phyloP scores from a whole-genome alignment of 805 yeast genomes.

The Myxozyma neotropica region DNA sequence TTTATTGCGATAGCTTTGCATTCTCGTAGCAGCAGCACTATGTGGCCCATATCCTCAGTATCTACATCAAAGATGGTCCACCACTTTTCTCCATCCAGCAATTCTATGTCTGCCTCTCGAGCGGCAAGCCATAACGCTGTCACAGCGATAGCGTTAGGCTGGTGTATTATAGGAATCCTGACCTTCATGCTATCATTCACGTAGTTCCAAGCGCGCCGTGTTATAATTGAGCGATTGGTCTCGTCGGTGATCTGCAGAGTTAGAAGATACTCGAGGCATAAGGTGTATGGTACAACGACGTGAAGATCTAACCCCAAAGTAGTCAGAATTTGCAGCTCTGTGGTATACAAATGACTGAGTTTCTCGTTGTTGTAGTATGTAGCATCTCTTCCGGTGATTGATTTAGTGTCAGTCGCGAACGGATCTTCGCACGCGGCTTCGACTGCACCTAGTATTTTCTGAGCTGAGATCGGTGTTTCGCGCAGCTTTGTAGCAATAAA shows the following conservation, averaged over 20 bases:
- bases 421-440: constrained; percentile 19
- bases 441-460: constrained; percentile 18
- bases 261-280: constrained; percentile 21
- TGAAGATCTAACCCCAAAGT: constrained; percentile 29
- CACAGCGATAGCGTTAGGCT: constrained; percentile 32
- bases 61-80: constrained; percentile 33
- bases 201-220: constrained; percentile 30
- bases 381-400: neutral
- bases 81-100: constrained; percentile 36
- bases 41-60: constrained; percentile 37
- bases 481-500: constrained; percentile 26
- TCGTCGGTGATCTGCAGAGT: neutral
- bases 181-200: constrained; percentile 26
- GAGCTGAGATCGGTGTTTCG: constrained; percentile 17
- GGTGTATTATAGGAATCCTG: constrained; percentile 27
- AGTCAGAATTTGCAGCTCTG: constrained; percentile 27
- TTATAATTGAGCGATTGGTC: neutral
- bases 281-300: constrained; percentile 27
- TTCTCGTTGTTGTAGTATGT: neutral
- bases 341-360: constrained; percentile 6
- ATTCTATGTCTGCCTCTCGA: constrained; percentile 22
- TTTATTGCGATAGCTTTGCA: constrained; percentile 34
- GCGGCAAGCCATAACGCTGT: constrained; percentile 33
- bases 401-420: constrained; percentile 12
- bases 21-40: constrained; percentile 32